These are phyloP conservation scores for Hyphodiscus hymeniophilus DNA, from an alignment of 495 filamentous ascomycete species.

Conservation along the genomic window DNA sequence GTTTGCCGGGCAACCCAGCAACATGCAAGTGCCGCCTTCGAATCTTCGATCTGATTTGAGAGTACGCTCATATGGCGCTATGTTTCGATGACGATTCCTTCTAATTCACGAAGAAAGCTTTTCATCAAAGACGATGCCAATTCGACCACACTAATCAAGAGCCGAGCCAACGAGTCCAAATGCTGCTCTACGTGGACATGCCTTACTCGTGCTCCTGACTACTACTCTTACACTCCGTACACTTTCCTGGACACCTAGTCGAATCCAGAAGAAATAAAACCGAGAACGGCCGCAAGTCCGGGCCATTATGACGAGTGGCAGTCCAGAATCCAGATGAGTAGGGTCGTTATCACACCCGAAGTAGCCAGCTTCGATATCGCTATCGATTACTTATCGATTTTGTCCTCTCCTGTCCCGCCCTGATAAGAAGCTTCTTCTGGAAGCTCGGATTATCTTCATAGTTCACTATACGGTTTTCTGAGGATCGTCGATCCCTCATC, in stretches of 20 bases:
- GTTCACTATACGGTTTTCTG: no score
- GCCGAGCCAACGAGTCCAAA: constrained; percentile 5
- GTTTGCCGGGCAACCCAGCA: background rate
- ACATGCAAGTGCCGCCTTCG: background rate
- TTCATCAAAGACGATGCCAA: no score
- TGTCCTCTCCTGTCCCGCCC: no score
- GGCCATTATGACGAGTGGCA: background rate
- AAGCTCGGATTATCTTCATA: no score
- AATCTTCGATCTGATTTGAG: no score
- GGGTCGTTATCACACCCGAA: no score
- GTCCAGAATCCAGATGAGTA: no score
- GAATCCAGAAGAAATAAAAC: constrained; percentile 8
- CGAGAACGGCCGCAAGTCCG: constrained; percentile 3
- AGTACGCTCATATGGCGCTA: background rate
- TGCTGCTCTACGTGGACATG: constrained; percentile 13
- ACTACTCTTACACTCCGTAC: background rate
- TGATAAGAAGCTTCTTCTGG: no score
- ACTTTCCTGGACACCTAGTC: constrained; percentile 8
- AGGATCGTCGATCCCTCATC: no score
- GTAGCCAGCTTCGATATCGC: no score
- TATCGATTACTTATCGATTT: no score
- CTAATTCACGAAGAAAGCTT: background rate
- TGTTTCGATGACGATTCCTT: background rate
- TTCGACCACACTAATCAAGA: no score
- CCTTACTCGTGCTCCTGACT: background rate